These are phyloP conservation scores for Fomitiporia mediterranea DNA, from an alignment of 1,284 basidiomycete species.

Conservation along the genomic window DNA sequence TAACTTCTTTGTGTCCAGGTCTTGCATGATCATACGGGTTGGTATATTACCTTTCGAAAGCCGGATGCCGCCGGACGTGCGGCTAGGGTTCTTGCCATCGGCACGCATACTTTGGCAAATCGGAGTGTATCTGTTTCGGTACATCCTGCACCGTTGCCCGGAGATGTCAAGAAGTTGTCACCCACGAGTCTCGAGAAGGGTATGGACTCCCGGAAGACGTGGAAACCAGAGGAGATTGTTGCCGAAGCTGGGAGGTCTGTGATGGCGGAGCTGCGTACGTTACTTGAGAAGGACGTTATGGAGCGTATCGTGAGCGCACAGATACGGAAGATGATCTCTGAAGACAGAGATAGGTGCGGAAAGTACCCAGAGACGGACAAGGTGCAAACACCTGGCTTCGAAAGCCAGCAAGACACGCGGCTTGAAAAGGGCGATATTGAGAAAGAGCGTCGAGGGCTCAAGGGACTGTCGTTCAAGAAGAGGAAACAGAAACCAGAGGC, in stretches of 20 bases:
- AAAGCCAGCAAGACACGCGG: slow-evolving; percentile 26
- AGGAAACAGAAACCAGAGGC: slow-evolving; percentile 41
- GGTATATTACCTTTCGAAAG: slow-evolving; percentile 67
- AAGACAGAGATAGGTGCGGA: slow-evolving; percentile 39
- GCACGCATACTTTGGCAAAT: slow-evolving; percentile 49
- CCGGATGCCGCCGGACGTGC: slow-evolving; percentile 58
- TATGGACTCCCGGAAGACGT: slow-evolving; percentile 24
- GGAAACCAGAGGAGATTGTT: slow-evolving; percentile 56
- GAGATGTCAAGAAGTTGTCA: not conserved
- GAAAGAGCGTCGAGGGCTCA: slow-evolving; percentile 44
- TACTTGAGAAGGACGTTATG: slow-evolving; percentile 67
- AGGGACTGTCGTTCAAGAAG: slow-evolving; percentile 64
- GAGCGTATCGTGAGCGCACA: slow-evolving; percentile 59
- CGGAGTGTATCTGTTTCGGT: slow-evolving; percentile 55
- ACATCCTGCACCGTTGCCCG: slow-evolving; percentile 40
- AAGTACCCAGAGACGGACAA: slow-evolving; percentile 15
- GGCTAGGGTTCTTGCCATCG: slow-evolving; percentile 48
- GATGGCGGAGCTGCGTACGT: slow-evolving; percentile 51
- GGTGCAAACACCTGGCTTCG: slow-evolving; percentile 24
- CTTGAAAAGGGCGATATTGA: slow-evolving; percentile 21
- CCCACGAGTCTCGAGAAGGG: not conserved
- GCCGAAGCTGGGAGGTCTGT: slow-evolving; percentile 59
- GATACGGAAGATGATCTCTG: slow-evolving; percentile 49
- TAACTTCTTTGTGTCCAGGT: slow-evolving; percentile 39
- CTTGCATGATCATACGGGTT: slow-evolving; percentile 58